Evolutionary conservation across 2,329 filamentous ascomycete species (phyloP).

Genomic region (Zymoseptoria brevis): DNA sequence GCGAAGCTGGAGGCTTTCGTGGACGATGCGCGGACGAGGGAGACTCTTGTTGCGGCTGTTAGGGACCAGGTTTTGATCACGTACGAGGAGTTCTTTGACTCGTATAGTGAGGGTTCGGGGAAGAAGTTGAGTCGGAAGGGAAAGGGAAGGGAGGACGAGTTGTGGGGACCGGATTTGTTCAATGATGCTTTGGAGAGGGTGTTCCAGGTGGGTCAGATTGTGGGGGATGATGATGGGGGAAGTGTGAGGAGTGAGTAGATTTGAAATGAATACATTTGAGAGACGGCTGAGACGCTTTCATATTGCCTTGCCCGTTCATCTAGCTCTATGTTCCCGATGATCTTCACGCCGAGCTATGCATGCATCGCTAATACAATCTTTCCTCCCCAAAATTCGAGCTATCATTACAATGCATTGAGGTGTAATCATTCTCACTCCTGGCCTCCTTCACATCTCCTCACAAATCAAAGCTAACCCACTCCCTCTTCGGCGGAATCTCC

Average conservation of each 20-base stretch:
- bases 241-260: constrained; percentile 16
- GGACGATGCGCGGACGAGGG: constrained; percentile 55
- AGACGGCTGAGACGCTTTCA: background rate
- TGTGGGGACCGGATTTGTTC: constrained; percentile 60
- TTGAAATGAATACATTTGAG: constrained; percentile 8
- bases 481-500: constrained; percentile 65
- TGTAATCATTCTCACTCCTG: too few species aligned
- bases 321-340: background rate
- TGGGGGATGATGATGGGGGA: constrained; percentile 27
- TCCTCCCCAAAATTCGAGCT: background rate
- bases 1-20: constrained; percentile 54
- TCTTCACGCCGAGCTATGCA: background rate
- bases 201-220: constrained; percentile 46
- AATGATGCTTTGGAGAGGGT: constrained; percentile 53
- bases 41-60: constrained; percentile 59
- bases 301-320: background rate
- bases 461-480: constrained; percentile 50
- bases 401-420: background rate
- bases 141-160: constrained; percentile 53
- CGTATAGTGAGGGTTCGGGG: constrained; percentile 35
- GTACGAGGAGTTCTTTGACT: constrained; percentile 59
- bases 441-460: background rate
- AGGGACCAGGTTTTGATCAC: constrained; percentile 54
- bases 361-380: too few species aligned
- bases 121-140: constrained; percentile 42